These are phyloP conservation scores for Sarocladiaceae sp. DNA, from an alignment of 2,329 filamentous ascomycete species.

Conservation along the genomic window DNA sequence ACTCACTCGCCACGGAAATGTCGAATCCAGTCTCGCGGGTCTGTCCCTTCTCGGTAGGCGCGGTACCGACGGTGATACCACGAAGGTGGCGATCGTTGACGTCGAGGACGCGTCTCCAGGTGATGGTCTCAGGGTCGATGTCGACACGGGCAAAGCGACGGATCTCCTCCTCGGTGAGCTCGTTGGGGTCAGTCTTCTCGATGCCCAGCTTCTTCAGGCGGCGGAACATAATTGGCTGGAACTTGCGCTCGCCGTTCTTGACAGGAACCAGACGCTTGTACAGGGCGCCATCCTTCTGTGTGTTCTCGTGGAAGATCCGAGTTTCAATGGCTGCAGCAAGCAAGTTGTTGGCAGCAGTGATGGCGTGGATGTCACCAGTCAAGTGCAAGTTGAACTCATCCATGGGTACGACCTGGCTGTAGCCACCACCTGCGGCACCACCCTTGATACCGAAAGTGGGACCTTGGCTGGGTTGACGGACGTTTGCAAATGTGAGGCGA, in stretches of 20 bases:
- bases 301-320: constrained; percentile 96
- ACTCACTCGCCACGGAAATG: constrained; percentile 95
- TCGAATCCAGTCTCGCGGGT: constrained; percentile 91
- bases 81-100: constrained; percentile 95
- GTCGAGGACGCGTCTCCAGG: constrained; percentile 92
- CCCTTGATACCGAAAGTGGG: constrained; percentile 99
- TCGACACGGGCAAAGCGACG: constrained; percentile 85
- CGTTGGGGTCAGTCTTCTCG: constrained; percentile 87
- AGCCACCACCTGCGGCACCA: constrained; percentile 92
- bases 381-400: constrained; percentile 98
- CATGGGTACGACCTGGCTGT: constrained; percentile 99
- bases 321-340: constrained; percentile 96
- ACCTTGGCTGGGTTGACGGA: constrained; percentile 93
- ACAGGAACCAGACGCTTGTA: constrained; percentile 83
- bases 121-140: constrained; percentile 95
- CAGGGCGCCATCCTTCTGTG: constrained; percentile 83
- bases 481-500: constrained; percentile 90
- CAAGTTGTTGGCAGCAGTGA: constrained; percentile 95
- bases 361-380: constrained; percentile 96
- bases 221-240: constrained; percentile 87
- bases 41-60: constrained; percentile 85
- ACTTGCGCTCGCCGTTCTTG: constrained; percentile 86
- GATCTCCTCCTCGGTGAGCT: constrained; percentile 87
- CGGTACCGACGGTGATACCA: constrained; percentile 82
- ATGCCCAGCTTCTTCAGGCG: constrained; percentile 95